Percentiles rank a stretch among this genome's conserved stretches.
These are phyloP conservation scores for Friedmanniomyces endolithicus DNA, from an alignment of 495 filamentous ascomycete genomes.

Conservation along the genomic window DNA sequence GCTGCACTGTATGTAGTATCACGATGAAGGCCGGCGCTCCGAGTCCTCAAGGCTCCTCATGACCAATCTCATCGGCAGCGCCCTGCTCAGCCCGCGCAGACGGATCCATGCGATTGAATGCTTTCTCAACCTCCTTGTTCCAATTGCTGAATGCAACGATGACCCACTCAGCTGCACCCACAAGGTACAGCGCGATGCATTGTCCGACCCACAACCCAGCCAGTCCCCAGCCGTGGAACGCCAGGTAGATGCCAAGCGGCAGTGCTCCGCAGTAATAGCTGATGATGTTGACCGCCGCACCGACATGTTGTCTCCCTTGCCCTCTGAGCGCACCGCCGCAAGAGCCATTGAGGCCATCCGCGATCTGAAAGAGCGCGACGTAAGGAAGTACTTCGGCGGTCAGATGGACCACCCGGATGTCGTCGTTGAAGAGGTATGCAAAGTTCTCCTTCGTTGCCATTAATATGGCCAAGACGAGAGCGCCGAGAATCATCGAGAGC, in stretches of 20 bases:
- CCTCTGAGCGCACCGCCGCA: conserved; percentile 75
- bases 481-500: conserved; percentile 58
- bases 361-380: conserved; percentile 90
- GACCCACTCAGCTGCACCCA: conserved; percentile 67
- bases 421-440: conserved; percentile 74
- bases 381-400: conserved; percentile 76
- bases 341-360: conserved; percentile 61
- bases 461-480: conserved; percentile 55
- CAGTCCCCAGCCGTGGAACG: conserved; percentile 82
- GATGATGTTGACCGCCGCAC: conserved; percentile 77
- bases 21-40: too few relatives aligned
- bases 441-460: conserved; percentile 66
- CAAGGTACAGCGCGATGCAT: conserved; percentile 77
- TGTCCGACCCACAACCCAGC: conserved; percentile 78
- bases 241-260: conserved; percentile 73
- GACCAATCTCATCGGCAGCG: background rate
- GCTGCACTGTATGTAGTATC: too few relatives aligned
- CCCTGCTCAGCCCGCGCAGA: conserved; percentile 39
- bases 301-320: conserved; percentile 81
- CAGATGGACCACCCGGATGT: conserved; percentile 57
- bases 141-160: conserved; percentile 70
- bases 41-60: too few relatives aligned
- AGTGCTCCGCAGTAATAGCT: conserved; percentile 80
- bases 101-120: conserved; percentile 63
- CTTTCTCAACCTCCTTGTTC: conserved; percentile 63